Evolutionary conservation across 2,329 filamentous ascomycete genomes (phyloP).

Genomic region (Cercospora zeae-maydis): DNA sequence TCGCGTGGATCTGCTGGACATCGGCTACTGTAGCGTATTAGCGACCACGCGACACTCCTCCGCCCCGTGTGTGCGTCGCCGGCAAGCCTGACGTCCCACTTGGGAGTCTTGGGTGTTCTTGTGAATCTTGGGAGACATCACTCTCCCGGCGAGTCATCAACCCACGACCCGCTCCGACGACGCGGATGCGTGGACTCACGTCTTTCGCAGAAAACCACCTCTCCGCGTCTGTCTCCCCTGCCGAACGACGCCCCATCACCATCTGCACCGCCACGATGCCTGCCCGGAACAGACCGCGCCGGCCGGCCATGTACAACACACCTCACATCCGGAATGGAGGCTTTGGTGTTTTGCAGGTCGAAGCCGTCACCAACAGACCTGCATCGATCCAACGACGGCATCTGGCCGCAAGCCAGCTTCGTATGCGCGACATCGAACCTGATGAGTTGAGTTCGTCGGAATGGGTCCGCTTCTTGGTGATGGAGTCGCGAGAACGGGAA

Average conservation of each 20-base stretch:
- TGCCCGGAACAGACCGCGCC: slow-evolving; percentile 23
- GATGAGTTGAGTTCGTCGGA: slow-evolving; percentile 35
- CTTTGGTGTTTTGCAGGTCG: slow-evolving; percentile 36
- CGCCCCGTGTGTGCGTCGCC: slow-evolving; percentile 10
- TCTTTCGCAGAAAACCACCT: slow-evolving; percentile 4
- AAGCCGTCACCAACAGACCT: slow-evolving; percentile 35
- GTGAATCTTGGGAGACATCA: slow-evolving; percentile 6
- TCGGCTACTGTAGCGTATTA: background rate
- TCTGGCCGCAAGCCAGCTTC: slow-evolving; percentile 34
- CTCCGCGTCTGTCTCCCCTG: background rate
- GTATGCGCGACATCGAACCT: slow-evolving; percentile 37
- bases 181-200: slow-evolving; percentile 4
- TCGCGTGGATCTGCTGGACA: background rate
- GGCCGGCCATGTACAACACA: slow-evolving; percentile 37
- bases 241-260: background rate
- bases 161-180: background rate
- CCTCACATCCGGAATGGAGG: slow-evolving; percentile 35
- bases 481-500: slow-evolving; percentile 35
- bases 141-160: background rate
- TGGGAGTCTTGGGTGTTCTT: slow-evolving; percentile 9
- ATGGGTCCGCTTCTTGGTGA: slow-evolving; percentile 37
- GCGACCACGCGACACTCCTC: slow-evolving; percentile 16
- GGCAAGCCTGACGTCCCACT: background rate
- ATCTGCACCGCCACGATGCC: slow-evolving; percentile 23
- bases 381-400: slow-evolving; percentile 36